Evolutionary conservation across 1,139 yeast genomes (phyloP), one percentile per base, ranked within the genome.

Genomic region (Blastobotrys serpentis): DNA sequence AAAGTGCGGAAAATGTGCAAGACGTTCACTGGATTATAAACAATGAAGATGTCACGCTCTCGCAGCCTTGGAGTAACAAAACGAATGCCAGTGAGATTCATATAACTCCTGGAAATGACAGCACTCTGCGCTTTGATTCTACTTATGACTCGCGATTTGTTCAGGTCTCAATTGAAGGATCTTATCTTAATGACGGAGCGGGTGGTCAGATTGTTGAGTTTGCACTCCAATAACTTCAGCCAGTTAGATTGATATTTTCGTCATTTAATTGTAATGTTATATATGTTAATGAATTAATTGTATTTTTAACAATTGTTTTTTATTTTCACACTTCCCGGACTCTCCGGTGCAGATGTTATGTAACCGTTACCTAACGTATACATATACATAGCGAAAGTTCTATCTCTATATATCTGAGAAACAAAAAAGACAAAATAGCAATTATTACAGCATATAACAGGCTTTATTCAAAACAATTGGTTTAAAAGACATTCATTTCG

Each of bases 181-280:
- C 74, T 16, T 78, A 60, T 42, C 71, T 72, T 16, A 60, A 67
- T 5, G 77, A 72, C 33, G 66, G 54, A 11, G 71, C 71, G 18
- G 88, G 88, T 2, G 85, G 82, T 1, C 80, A 82, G 13, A 56
- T 82, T 30, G 74, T 74, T 44, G 86, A 81, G 56, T 68, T 81
- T 46, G 76, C 72, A 25, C 63, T 81, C n/a, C 32, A 29, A 11
- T 29, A 11, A 29, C 13, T 29, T 29, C n/a, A 44, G 23, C 50
- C n/a, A n/a, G n/a, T n/a, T n/a, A n/a, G 30, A 19, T 10, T 40
- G 14, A 46, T 34, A 36, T 22, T 26, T 34, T 23, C 10, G 3
- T 13, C 17, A 21, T 29, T 29, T 29, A n/a, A 29, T 19, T 26
- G 29, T 23, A n/a, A 22, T 18, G 26, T 10, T 22, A 22, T 38